Evolutionary conservation across 495 filamentous ascomycete genomes (phyloP).

Genomic region (Podospora pseudocomata): DNA sequence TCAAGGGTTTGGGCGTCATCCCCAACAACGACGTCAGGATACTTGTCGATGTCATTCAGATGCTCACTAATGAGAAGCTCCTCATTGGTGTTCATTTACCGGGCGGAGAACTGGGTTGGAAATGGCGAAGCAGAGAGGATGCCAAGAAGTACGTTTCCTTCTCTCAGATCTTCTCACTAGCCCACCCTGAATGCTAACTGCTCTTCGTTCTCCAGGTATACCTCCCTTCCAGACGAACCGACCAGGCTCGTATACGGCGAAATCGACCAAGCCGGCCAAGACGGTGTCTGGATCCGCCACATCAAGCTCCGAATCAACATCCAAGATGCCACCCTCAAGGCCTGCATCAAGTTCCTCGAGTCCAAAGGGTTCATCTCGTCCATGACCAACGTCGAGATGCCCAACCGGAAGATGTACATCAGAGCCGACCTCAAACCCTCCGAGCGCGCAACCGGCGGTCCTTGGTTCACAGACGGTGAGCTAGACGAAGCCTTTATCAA

Average conservation of each 20-base stretch:
- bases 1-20: constrained; percentile 58
- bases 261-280: constrained; percentile 74
- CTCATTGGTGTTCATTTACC: constrained; percentile 56
- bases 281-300: constrained; percentile 84
- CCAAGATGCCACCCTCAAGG: constrained; percentile 71
- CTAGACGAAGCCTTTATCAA: constrained; percentile 85
- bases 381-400: constrained; percentile 62
- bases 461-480: constrained; percentile 79
- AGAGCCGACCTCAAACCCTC: constrained; percentile 71
- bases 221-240: constrained; percentile 57
- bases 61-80: constrained; percentile 62
- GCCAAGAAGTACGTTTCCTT: constrained; percentile 59
- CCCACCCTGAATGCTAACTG: background rate
- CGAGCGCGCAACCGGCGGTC: constrained; percentile 85
- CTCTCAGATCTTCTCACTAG: background rate
- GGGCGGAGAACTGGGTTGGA: constrained; percentile 61
- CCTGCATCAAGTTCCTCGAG: constrained; percentile 73
- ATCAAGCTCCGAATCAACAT: constrained; percentile 72
- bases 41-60: constrained; percentile 59
- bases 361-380: constrained; percentile 52
- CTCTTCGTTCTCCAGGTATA: constrained; percentile 49
- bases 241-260: constrained; percentile 78
- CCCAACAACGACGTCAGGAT: constrained; percentile 55
- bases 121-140: constrained; percentile 61
- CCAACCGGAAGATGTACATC: constrained; percentile 76